Evolutionary conservation across 495 filamentous ascomycete genomes (phyloP).

Genomic region (Cenococcum geophilum): DNA sequence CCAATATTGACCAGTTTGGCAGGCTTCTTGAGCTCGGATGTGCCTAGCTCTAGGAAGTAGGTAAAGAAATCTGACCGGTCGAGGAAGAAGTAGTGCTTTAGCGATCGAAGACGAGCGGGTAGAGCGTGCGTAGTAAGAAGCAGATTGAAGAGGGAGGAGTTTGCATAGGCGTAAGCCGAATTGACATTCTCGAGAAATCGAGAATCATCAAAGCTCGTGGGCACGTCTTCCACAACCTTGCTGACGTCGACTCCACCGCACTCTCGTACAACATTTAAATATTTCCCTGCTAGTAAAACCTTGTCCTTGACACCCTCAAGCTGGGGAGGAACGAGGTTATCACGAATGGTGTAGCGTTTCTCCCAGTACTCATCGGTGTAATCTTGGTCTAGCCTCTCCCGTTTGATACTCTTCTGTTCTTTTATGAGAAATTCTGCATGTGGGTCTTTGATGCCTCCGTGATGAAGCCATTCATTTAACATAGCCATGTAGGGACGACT

Average conservation of each 20-base stretch:
- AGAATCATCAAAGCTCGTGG: slow-evolving; percentile 80
- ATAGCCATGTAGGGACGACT: slow-evolving; percentile 95
- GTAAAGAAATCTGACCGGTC: slow-evolving; percentile 97
- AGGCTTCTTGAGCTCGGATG: slow-evolving; percentile 82
- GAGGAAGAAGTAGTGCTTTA: slow-evolving; percentile 99
- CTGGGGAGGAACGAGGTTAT: slow-evolving; percentile 86
- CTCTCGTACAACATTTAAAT: slow-evolving; percentile 94
- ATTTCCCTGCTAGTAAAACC: slow-evolving; percentile 90
- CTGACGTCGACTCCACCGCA: slow-evolving; percentile 94
- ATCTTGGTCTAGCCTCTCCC: slow-evolving; percentile 86
- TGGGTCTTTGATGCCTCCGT: slow-evolving; percentile 89
- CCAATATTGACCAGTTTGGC: slow-evolving; percentile 80
- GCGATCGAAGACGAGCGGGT: slow-evolving; percentile 72
- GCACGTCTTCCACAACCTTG: slow-evolving; percentile 80
- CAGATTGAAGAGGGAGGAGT: slow-evolving; percentile 84
- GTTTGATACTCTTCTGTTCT: slow-evolving; percentile 89
- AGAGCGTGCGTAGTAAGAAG: slow-evolving; percentile 89
- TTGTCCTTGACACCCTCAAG: slow-evolving; percentile 88
- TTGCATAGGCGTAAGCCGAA: slow-evolving; percentile 88
- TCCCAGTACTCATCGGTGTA: slow-evolving; percentile 99
- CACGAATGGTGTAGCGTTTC: slow-evolving; percentile 88
- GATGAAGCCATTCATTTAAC: slow-evolving; percentile 98
- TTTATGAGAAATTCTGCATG: slow-evolving; percentile 92
- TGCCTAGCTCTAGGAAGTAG: slow-evolving; percentile 86
- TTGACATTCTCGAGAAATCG: slow-evolving; percentile 87